Percentiles rank a stretch among this genome's conserved stretches.
These are phyloP conservation scores for Fistulifera solaris DNA, from an alignment of 108 stramenopile genomes.

Conservation along the genomic window DNA sequence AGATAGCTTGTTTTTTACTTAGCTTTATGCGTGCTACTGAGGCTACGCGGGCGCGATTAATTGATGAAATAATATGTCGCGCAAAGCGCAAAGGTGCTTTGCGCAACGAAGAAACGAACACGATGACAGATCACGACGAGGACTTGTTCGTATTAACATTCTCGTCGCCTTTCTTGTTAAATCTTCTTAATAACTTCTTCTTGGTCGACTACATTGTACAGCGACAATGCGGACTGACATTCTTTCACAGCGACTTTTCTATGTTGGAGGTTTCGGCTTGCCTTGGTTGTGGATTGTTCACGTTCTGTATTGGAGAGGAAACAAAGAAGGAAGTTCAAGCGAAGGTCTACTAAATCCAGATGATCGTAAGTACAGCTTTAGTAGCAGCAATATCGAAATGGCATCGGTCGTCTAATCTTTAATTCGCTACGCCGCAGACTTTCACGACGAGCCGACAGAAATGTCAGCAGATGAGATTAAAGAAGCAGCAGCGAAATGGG, in stretches of 20 bases:
- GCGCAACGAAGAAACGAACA: too few species aligned
- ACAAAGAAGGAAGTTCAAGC: constrained; percentile 3
- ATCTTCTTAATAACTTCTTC: too few species aligned
- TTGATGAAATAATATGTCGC: too few species aligned
- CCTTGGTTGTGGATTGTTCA: constrained; percentile 87
- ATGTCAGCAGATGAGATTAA: constrained; percentile 6
- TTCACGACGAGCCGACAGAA: constrained; percentile 1
- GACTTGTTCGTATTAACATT: too few species aligned
- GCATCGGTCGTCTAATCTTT: background rate
- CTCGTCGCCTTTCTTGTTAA: too few species aligned
- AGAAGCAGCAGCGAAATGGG: constrained; percentile 41
- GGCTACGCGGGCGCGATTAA: too few species aligned
- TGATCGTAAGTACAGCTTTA: constrained; percentile 6
- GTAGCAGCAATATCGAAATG: background rate
- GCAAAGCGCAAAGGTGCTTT: too few species aligned
- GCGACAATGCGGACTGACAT: constrained; percentile 19
- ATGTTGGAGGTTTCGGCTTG: constrained; percentile 62
- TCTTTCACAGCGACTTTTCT: constrained; percentile 57
- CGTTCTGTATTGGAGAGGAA: constrained; percentile 32
- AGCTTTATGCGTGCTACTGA: too few species aligned
- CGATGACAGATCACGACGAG: too few species aligned
- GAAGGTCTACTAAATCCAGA: constrained; percentile 11
- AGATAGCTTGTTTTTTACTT: too few species aligned
- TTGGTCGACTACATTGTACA: too few species aligned
- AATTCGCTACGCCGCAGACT: background rate